Evolutionary conservation across 2,329 filamentous ascomycete species (phyloP), one percentile per base, ranked within the genome.

Genomic region (Hypoxylon rubiginosum): DNA sequence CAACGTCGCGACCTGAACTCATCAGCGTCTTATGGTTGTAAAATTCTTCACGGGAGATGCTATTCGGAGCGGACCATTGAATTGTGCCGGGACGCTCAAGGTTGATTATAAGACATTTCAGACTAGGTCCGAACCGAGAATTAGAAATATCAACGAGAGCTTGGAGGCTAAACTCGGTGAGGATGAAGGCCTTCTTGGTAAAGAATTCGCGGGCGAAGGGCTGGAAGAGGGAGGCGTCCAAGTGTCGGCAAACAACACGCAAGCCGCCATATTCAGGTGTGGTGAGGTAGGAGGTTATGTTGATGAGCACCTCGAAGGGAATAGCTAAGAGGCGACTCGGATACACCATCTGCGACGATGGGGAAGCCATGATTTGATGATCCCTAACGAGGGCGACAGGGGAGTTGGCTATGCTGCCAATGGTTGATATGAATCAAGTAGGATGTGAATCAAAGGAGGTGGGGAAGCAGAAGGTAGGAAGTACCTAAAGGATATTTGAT

Each of bases 191-290:
- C 71, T 85, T 87, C 75, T 87, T 88, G 54, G 79, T 81, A 77
- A 92, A 92, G 80, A 90, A 92, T 67, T 90, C 88, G 24, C 79
- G 79, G 28, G 84, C 81, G 70, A 91, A 91, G 34, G 80, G 80
- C 52, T 82, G 79, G 75, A 87, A 86, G 11, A 90, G 79, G 1
- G 80, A 78, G 19, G 77, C 77, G 73, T 91, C 88, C 11, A 89
- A 73, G 17, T 80, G 75, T 59, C 83, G 86, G 79, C 87, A 90
- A 2, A 82, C 82, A 15, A 83, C 77, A 6, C 90, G 88, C 7
- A 91, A 74, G 11, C 77, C 74, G 62, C 84, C 81, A 17, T 90
- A 82, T 7, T 91, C 88, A 0, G 76, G 58, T 0, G 89, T 91
- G 0, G 80, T 79, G 17, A 92, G 82, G 51, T 82, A 78, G 3